These are phyloP conservation scores for Immersiella caudata DNA, from an alignment of 495 filamentous ascomycete genomes.

Conservation along the genomic window DNA sequence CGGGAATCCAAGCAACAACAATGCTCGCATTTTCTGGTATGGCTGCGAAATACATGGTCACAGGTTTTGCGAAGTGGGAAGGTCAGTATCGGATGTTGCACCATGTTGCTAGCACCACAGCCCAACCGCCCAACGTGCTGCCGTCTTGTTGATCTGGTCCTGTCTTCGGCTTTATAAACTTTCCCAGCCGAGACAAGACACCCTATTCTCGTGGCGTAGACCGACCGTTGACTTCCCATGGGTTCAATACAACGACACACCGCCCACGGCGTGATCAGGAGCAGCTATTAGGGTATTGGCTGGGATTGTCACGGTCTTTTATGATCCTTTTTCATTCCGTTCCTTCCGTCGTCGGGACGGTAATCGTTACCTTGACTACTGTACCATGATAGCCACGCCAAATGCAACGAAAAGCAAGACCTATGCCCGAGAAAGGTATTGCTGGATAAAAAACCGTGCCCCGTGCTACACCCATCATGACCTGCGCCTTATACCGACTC, in stretches of 20 bases:
- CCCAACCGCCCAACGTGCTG: not conserved
- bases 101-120: not conserved
- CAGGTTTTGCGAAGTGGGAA: too few relatives aligned
- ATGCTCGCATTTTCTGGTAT: not conserved
- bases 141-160: not conserved
- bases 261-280: not conserved
- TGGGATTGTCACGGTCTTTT: conserved; percentile 39
- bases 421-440: conserved; percentile 54
- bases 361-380: conserved; percentile 52
- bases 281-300: not conserved
- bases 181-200: not conserved
- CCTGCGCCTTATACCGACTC: conserved; percentile 76
- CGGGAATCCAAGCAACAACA: not conserved
- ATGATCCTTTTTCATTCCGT: conserved; percentile 44
- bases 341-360: conserved; percentile 37
- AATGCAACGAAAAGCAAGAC: conserved; percentile 58
- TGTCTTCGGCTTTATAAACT: conserved; percentile 1
- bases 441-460: conserved; percentile 53
- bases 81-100: too few relatives aligned
- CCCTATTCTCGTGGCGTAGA: not conserved
- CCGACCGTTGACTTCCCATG: not conserved
- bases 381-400: conserved; percentile 55
- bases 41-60: too few relatives aligned
- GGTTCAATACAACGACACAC: not conserved
- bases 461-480: conserved; percentile 47